Percentiles rank a stretch among this genome's conserved stretches.
Conservation (phyloP, 2,329 filamentous ascomycete species). For the Tolypocladium cylindrosporum region DNA sequence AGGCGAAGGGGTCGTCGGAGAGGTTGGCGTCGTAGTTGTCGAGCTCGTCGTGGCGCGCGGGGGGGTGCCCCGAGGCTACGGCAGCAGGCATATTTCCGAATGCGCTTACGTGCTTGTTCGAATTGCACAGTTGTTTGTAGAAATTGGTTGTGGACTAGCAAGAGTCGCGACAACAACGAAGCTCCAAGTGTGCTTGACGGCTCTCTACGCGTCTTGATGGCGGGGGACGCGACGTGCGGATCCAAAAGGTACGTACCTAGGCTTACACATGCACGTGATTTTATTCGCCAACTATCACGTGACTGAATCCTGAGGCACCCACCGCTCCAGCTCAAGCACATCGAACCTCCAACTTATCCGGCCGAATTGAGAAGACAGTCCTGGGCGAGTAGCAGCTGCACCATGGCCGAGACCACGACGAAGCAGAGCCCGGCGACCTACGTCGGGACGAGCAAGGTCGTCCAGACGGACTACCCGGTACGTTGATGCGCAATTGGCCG, state of each 20-base stretch:
- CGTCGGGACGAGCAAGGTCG: conserved; percentile 53
- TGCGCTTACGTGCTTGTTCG: not conserved
- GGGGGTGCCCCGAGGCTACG: conserved; percentile 6
- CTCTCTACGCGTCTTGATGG: conserved; percentile 8
- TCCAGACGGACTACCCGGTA: conserved; percentile 81
- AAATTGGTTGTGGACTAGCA: not conserved
- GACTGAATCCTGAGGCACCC: conserved; percentile 19
- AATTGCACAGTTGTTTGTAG: not conserved
- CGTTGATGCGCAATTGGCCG: conserved; percentile 24
- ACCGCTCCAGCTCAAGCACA: conserved; percentile 2
- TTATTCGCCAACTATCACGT: conserved; percentile 13
- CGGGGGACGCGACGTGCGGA: conserved; percentile 5
- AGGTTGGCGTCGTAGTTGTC: conserved; percentile 64
- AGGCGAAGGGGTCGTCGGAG: conserved; percentile 35
- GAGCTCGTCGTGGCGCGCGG: conserved; percentile 46
- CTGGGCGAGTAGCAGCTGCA: conserved; percentile 16
- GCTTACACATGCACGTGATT: conserved; percentile 3
- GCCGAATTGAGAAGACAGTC: conserved; percentile 13
- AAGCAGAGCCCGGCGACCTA: conserved; percentile 25
- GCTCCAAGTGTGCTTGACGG: not conserved
- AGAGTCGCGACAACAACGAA: not conserved
- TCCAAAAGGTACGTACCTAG: not conserved
- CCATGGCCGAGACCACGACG: conserved; percentile 28
- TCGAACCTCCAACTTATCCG: conserved; percentile 13
- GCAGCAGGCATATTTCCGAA: conserved; percentile 13